These are phyloP conservation scores for Sporothrix phasma DNA, from an alignment of 2,329 filamentous ascomycete species.

Conservation along the genomic window DNA sequence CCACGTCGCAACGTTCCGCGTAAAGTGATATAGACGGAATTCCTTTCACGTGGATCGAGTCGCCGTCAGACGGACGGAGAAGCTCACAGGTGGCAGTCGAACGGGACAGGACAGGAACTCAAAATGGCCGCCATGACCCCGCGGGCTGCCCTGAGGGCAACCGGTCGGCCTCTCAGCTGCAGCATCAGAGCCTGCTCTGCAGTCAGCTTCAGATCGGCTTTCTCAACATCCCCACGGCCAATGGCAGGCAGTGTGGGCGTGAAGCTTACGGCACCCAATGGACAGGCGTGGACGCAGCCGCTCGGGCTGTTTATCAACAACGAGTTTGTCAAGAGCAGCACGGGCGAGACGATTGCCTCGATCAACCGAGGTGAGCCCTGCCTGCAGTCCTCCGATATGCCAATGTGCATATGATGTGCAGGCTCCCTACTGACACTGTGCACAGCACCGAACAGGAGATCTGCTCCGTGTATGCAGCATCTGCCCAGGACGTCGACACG, in stretches of 20 bases:
- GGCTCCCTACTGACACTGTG: not conserved
- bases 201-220: not conserved
- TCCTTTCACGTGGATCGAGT: not conserved
- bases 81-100: not conserved
- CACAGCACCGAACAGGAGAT: conserved; percentile 53
- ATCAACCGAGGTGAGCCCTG: conserved; percentile 54
- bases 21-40: not conserved
- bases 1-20: not conserved
- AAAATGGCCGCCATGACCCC: not conserved
- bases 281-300: conserved; percentile 60
- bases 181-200: not conserved
- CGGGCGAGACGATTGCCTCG: conserved; percentile 52
- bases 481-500: conserved; percentile 54
- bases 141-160: not conserved
- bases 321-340: conserved; percentile 60
- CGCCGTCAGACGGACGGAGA: not conserved
- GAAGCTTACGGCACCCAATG: conserved; percentile 67
- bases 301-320: conserved; percentile 78
- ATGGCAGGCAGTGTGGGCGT: conserved; percentile 27
- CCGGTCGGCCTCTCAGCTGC: not conserved
- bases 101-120: not conserved
- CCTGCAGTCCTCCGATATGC: not conserved
- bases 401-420: too few species aligned
- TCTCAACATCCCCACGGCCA: not conserved
- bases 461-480: conserved; percentile 59